phyloP scores from a whole-genome alignment of 169 alveolate species.

The Amoebophrya sp. region DNA sequence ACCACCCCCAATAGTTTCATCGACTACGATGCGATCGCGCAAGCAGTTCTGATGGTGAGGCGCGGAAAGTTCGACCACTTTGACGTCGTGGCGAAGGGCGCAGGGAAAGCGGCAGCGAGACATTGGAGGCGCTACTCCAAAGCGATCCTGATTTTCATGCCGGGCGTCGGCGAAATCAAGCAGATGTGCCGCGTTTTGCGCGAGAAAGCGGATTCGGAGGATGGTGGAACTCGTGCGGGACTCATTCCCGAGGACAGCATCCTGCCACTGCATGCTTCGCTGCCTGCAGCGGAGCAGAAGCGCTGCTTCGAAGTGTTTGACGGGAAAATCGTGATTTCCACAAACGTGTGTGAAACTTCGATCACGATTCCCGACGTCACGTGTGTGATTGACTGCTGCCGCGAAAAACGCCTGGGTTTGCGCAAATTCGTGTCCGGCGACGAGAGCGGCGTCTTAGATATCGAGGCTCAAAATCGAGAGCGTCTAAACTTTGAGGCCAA shows the following conservation, averaged over 20 bases:
- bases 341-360: constrained; percentile 4
- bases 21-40: neutral
- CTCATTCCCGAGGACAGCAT: neutral
- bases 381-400: constrained; percentile 3
- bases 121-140: neutral
- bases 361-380: constrained; percentile 14
- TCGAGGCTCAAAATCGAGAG: neutral
- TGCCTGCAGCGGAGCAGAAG: neutral
- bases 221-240: neutral
- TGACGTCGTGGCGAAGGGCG: neutral
- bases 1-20: neutral
- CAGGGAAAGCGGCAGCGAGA: neutral
- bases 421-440: no score
- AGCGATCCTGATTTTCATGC: neutral
- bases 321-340: neutral
- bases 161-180: constrained; percentile 10
- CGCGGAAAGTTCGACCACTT: neutral
- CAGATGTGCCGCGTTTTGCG: neutral
- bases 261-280: neutral
- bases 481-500: neutral
- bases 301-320: neutral
- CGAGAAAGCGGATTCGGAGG: neutral
- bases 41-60: neutral
- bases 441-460: no score
- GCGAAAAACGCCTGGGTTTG: neutral